Evolutionary conservation across 1,139 yeast species (phyloP), one percentile per base, ranked within the genome.

Genomic region (Candida tetrigidarum): DNA sequence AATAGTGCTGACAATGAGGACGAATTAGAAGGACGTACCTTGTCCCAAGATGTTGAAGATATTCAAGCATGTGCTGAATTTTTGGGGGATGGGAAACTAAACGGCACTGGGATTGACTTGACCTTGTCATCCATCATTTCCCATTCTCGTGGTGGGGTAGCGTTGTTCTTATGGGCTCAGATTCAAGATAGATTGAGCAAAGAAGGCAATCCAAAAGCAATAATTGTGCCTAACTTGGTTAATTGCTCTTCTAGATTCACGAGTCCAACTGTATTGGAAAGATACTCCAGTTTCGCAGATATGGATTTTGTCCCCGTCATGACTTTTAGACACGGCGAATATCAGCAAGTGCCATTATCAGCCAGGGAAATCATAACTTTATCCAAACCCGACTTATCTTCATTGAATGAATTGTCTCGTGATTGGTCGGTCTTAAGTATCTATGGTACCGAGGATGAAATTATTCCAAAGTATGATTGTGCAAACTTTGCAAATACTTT

Each of bases 141-240:
- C 2, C 98, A 92, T 60, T 88, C 96, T 0, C 69, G 97, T 48
- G 97, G 96, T 4, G 73, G 81, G 1, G 78, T 86, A 19, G 86
- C 93, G n/a, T 80, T 84, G 82, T 83, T 88, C 55, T 67, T 78
- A 46, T 91, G 95, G 90, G 84, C 85, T 1, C 48, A 75, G 36
- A 53, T 63, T 40, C 80, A 78, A 49, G 74, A 72, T 45, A 49
- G 58, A 12, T 54, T 62, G 19, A 48, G 58, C 48, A 69, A 58
- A 41, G 59, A 52, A 33, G 67, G 68, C 5, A 53, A 60, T 14
- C 55, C 64, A 1, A 42, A 63, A 3, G 60, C 63, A 12, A 64
- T 71, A 9, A 50, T 69, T 18, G 81, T 87, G 1, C 93, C 95
- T 1, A 75, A 78, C 47, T 62, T 88, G 49, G 72, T 90, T 56